Percentiles rank a stretch among this genome's conserved stretches.
phyloP scores from a whole-genome alignment of 1,139 yeast species.

The Candida sp. region DNA sequence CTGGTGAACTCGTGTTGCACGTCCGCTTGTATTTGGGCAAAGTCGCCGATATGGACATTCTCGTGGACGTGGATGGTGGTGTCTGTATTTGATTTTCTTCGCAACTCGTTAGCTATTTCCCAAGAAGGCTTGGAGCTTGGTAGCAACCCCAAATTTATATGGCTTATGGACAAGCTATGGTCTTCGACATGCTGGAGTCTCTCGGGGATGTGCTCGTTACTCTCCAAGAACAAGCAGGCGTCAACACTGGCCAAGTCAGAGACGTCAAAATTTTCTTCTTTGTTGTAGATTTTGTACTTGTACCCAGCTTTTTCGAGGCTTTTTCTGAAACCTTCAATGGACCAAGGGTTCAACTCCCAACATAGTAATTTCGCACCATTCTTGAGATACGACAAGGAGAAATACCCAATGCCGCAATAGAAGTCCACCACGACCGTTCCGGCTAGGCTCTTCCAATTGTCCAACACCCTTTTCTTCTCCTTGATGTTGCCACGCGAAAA shows the following conservation, averaged over 20 bases:
- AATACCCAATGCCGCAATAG: constrained; percentile 89
- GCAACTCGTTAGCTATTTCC: constrained; percentile 41
- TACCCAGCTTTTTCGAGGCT: constrained; percentile 56
- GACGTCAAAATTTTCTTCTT: constrained; percentile 30
- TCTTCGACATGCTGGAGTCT: constrained; percentile 38
- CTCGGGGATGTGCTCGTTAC: constrained; percentile 53
- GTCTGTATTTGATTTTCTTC: constrained; percentile 18
- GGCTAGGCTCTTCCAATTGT: constrained; percentile 33
- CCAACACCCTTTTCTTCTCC: constrained; percentile 72
- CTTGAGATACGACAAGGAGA: constrained; percentile 69
- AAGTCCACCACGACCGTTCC: constrained; percentile 62
- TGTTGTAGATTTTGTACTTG: constrained; percentile 34
- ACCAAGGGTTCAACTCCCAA: constrained; percentile 92
- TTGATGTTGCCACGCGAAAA: constrained; percentile 89
- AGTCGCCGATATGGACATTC: constrained; percentile 56
- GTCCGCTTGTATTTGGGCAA: constrained; percentile 35
- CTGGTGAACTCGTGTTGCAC: constrained; percentile 14
- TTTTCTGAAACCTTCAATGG: constrained; percentile 67
- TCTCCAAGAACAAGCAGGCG: constrained; percentile 59
- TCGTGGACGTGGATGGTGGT: constrained; percentile 73
- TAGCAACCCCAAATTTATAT: constrained; percentile 77
- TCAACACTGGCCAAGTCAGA: constrained; percentile 20
- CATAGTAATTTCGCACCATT: constrained; percentile 64
- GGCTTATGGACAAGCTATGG: constrained; percentile 42
- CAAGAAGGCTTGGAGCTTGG: constrained; percentile 74